Base-by-base conservation (phyloP, 352 stramenopile genomes). In the Pythium dissotocum region DNA sequence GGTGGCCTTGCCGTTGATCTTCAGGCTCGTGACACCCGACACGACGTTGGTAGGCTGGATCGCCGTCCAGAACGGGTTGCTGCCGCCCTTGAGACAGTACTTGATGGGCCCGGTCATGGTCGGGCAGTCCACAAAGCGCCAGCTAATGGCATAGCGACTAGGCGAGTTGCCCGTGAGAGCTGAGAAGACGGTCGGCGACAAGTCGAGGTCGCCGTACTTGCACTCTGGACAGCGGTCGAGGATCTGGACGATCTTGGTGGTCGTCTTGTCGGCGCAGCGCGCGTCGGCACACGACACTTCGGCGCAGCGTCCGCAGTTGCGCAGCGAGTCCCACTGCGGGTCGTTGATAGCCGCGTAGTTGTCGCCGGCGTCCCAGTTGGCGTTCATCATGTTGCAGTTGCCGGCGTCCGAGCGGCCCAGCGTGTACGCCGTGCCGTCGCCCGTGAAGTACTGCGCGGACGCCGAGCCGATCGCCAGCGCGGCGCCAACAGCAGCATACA, bases 181-280 rank as follows among this genome's bases (percentile, higher is more conserved):
- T 42, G 75, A 80, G 71, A 88, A 94, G 32, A 94, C 81, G 0
- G 72, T 79, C 9, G 82, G 80, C 35, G 83, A 91, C 66, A 90
- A 51, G 76, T 87, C 61, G 69, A 83, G 67, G 56, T 89, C 84
- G 36, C 86, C 86, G n/a, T 88, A 48, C 32, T 67, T 68, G 74
- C 86, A 94, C 66, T 92, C 86, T 1, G 86, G 86, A 56, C 86
- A 94, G 4, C 80, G 79, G 67, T 94, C 84, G 10, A 90, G 67
- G 51, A 94, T 77, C 59, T 91, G 77, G 42, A 91, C 77, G 32
- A 85, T 61, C 26, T 82, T 65, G 2, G 70, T 79, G 56, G 54
- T 82, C 42, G 58, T 72, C 53, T 77, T 68, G 65, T 85, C 73
- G 13, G 67, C 36, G 48, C 85, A 93, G 0, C 76, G 70, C n/a